Percentiles rank a stretch among this genome's conserved stretches.
phyloP scores from a whole-genome alignment of 2,329 filamentous ascomycete genomes.

The Cladosporium sp. region DNA sequence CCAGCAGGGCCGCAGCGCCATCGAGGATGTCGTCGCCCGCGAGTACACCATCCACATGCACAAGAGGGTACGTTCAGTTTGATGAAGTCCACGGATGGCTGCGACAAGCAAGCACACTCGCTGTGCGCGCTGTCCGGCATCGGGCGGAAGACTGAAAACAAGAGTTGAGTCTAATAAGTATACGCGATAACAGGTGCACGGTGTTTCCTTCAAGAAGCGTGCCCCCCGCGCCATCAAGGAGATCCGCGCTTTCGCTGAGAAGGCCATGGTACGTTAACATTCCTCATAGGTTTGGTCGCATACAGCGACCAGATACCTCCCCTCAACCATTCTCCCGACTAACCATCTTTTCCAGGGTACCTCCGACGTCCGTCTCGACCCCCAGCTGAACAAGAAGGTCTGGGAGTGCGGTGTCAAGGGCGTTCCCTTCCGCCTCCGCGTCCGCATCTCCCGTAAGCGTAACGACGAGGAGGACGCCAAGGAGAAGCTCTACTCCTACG shows the following conservation, averaged over 20 bases:
- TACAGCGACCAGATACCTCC: neutral
- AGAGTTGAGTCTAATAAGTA: constrained; percentile 32
- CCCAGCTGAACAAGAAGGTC: constrained; percentile 99
- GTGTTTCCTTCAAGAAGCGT: constrained; percentile 99
- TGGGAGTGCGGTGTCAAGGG: constrained; percentile 99
- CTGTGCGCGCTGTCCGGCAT: constrained; percentile 32
- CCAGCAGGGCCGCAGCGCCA: constrained; percentile 70
- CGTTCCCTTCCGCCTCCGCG: constrained; percentile 91
- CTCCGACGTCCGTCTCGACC: constrained; percentile 93
- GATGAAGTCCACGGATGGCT: constrained; percentile 61
- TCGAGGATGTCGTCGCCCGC: constrained; percentile 97
- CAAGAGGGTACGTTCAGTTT: constrained; percentile 90
- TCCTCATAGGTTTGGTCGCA: neutral
- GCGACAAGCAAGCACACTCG: constrained; percentile 10
- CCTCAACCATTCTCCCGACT: neutral
- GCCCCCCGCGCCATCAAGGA: constrained; percentile 98
- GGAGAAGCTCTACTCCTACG: constrained; percentile 99
- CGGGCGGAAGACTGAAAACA: constrained; percentile 62
- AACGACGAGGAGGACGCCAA: constrained; percentile 99
- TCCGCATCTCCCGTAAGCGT: constrained; percentile 98
- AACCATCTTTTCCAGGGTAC: constrained; percentile 62
- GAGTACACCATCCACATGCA: constrained; percentile 99
- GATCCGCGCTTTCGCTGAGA: constrained; percentile 88
- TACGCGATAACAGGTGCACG: constrained; percentile 67
- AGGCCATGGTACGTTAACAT: constrained; percentile 79